Evolutionary conservation across 257 asterid species (phyloP).

Genomic region (Scutellaria minor): DNA sequence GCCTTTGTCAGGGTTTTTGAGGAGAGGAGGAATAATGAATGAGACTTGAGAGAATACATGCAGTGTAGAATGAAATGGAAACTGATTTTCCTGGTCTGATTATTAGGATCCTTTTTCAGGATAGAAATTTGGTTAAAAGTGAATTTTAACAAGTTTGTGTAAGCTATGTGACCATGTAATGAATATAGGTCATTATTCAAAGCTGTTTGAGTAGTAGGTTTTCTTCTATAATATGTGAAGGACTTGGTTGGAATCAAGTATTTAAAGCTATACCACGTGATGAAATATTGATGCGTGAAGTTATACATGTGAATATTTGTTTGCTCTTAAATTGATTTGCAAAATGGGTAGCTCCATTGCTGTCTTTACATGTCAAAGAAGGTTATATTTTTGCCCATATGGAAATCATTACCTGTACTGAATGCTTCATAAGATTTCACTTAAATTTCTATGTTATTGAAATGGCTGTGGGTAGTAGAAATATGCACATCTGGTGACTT

Average conservation of each 20-base stretch:
- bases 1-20: not conserved
- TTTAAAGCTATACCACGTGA: not conserved
- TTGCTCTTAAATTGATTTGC: not conserved
- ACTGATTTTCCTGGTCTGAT: not conserved
- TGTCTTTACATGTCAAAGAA: not conserved
- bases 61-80: not conserved
- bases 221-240: not conserved
- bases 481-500: not conserved
- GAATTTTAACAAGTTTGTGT: not conserved
- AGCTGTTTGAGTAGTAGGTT: too few relatives aligned
- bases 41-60: not conserved
- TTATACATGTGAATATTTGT: not conserved
- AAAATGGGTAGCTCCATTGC: not conserved
- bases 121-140: not conserved
- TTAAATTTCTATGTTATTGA: not conserved
- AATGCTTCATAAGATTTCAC: constrained; percentile 11
- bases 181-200: too few relatives aligned
- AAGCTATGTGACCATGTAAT: too few relatives aligned
- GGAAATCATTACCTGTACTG: not conserved
- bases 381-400: not conserved
- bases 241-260: constrained; percentile 6
- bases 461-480: not conserved
- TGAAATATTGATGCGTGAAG: not conserved
- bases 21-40: constrained; percentile 9
- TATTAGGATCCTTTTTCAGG: not conserved